Conservation (phyloP, 805 yeast species). For the Priceomyces medius region DNA sequence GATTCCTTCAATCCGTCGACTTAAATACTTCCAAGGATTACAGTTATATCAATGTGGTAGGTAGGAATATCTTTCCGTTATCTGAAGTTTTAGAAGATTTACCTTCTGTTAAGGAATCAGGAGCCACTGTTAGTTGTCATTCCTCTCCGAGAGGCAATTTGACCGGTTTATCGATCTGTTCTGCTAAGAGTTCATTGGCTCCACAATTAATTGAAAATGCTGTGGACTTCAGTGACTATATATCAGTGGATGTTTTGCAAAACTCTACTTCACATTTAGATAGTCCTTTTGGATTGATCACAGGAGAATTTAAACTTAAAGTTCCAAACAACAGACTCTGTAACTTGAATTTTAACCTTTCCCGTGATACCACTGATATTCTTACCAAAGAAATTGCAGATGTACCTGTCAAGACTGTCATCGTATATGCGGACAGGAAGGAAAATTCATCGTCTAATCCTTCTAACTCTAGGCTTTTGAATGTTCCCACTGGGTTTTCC, state of each 20-base stretch:
- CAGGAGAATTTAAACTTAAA: conserved; percentile 58
- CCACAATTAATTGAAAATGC: conserved; percentile 33
- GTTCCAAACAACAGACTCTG: conserved; percentile 68
- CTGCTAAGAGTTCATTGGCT: conserved; percentile 50
- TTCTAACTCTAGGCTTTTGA: conserved; percentile 8
- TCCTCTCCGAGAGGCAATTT: conserved; percentile 11
- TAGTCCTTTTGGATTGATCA: conserved; percentile 62
- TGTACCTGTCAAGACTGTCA: conserved; percentile 66
- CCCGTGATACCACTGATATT: conserved; percentile 27
- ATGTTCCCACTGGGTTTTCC: conserved; percentile 48
- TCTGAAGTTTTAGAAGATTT: conserved; percentile 51
- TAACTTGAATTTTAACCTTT: conserved; percentile 54
- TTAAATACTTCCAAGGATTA: conserved; percentile 27
- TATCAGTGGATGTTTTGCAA: conserved; percentile 50
- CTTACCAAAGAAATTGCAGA: conserved; percentile 15
- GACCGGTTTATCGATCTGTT: conserved; percentile 55
- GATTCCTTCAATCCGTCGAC: conserved; percentile 65
- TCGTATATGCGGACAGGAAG: conserved; percentile 43
- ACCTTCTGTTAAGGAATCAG: conserved; percentile 55
- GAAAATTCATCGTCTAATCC: conserved; percentile 6
- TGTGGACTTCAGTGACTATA: conserved; percentile 39
- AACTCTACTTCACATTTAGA: conserved; percentile 45
- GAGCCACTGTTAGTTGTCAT: conserved; percentile 32
- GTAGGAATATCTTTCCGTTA: conserved; percentile 49
- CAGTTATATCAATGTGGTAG: conserved; percentile 47